These are phyloP conservation scores for Alisma plantagoaquatica DNA, from an alignment of 106 monocot genomes.

Conservation along the genomic window DNA sequence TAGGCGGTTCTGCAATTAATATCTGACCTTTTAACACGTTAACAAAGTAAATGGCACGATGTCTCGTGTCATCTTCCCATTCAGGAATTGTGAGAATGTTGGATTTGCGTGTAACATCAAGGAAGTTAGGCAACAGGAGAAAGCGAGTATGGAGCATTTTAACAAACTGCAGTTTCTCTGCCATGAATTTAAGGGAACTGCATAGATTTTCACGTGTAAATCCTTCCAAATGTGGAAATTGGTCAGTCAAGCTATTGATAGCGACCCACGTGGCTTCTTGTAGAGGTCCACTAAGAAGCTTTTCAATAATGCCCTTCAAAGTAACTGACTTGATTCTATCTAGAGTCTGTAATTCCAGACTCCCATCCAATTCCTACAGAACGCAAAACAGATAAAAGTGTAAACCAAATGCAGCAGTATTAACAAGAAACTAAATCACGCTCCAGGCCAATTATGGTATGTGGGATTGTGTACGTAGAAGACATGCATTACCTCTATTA, in stretches of 20 bases:
- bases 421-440: background rate
- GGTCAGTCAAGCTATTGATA: conserved; percentile 30
- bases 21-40: conserved; percentile 37
- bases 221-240: conserved; percentile 47
- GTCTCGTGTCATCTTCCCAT: conserved; percentile 49
- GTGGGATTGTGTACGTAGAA: background rate
- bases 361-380: conserved; percentile 59
- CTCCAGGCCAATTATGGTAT: no score
- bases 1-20: conserved; percentile 83
- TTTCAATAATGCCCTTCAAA: conserved; percentile 49
- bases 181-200: conserved; percentile 28
- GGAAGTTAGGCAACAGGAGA: conserved; percentile 54
- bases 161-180: conserved; percentile 77
- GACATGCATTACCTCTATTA: conserved; percentile 56
- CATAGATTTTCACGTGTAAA: conserved; percentile 34
- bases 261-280: conserved; percentile 49
- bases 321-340: conserved; percentile 46
- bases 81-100: conserved; percentile 44
- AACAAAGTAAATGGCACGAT: conserved; percentile 57
- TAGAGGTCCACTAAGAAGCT: conserved; percentile 72
- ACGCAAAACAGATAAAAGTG: background rate
- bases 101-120: conserved; percentile 44
- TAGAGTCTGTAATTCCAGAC: conserved; percentile 30
- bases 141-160: conserved; percentile 57
- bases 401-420: background rate